Evolutionary conservation across 306 rosid species (phyloP).

Genomic region (Cucurbita maxima): DNA sequence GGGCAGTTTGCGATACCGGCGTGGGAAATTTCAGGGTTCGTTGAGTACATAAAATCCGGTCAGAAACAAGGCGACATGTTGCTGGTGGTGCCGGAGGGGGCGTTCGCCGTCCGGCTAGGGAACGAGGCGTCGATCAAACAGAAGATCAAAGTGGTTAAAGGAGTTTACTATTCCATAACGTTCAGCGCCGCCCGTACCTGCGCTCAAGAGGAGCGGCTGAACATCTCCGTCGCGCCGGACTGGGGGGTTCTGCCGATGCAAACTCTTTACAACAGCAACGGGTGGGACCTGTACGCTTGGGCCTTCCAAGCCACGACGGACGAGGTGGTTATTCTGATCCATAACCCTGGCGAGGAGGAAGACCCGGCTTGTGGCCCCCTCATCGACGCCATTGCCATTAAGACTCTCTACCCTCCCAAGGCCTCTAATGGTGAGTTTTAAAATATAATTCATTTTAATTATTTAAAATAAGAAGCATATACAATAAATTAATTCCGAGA

Average conservation of each 20-base stretch:
- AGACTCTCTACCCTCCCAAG: conserved; percentile 56
- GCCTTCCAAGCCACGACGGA: conserved; percentile 46
- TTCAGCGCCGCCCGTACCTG: conserved; percentile 89
- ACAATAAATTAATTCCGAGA: no score
- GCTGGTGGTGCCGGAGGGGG: conserved; percentile 88
- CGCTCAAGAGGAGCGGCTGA: conserved; percentile 74
- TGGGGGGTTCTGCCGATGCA: conserved; percentile 76
- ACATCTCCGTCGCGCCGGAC: conserved; percentile 69
- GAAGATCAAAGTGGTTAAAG: conserved; percentile 40
- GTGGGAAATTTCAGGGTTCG: conserved; percentile 75
- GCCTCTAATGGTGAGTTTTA: conserved; percentile 44
- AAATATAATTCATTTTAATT: no score
- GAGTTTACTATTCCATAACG: conserved; percentile 61
- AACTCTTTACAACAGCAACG: conserved; percentile 73
- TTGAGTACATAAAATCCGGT: conserved; percentile 86
- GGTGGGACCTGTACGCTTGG: conserved; percentile 86
- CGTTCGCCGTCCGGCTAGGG: conserved; percentile 75
- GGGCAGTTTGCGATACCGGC: conserved; percentile 49
- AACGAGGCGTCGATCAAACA: conserved; percentile 86
- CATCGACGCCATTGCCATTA: conserved; percentile 64
- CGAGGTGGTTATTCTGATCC: conserved; percentile 39
- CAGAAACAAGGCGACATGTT: conserved; percentile 98
- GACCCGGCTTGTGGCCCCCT: conserved; percentile 97
- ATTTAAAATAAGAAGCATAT: no score
- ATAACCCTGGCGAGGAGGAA: conserved; percentile 87